Conservation (phyloP, 805 yeast genomes). For the Cyberlindnera mycetangii region DNA sequence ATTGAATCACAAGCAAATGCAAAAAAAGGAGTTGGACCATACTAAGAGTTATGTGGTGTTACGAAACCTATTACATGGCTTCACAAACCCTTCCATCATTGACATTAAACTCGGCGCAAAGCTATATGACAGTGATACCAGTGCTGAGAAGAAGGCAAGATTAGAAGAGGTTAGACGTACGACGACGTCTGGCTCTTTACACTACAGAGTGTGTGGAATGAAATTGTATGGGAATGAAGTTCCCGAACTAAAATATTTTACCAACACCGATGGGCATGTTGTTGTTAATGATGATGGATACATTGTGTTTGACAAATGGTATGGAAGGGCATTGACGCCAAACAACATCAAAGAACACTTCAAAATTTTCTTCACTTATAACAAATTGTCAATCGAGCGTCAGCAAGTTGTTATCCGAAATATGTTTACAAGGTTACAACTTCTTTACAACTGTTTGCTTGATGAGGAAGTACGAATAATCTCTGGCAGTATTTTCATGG, state of each 20-base stretch:
- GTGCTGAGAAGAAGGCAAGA: conserved; percentile 58
- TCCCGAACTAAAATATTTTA: conserved; percentile 18
- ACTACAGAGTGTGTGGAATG: conserved; percentile 88
- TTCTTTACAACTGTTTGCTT: conserved; percentile 62
- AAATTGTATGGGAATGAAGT: conserved; percentile 38
- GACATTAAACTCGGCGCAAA: conserved; percentile 81
- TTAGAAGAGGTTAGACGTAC: conserved; percentile 56
- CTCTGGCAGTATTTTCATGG: conserved; percentile 70
- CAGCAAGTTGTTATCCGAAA: conserved; percentile 39
- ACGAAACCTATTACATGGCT: conserved; percentile 65
- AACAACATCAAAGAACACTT: conserved; percentile 46
- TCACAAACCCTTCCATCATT: conserved; percentile 61
- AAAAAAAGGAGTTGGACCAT: not conserved
- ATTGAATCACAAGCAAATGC: conserved; percentile 1
- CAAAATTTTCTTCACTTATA: conserved; percentile 41
- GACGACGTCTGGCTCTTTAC: conserved; percentile 80
- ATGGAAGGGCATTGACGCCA: conserved; percentile 58
- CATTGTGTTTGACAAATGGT: conserved; percentile 57
- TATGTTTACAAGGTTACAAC: conserved; percentile 57
- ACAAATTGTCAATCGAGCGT: conserved; percentile 31
- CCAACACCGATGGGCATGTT: conserved; percentile 14
- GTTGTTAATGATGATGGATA: conserved; percentile 38
- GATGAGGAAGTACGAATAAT: conserved; percentile 61
- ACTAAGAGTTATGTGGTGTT: conserved; percentile 53
- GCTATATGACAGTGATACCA: conserved; percentile 61